A percentile compares a stretch with the other conserved stretches of the same genome.
phyloP scores from a whole-genome alignment of 176 grass and related monocot species.

The Themeda triandra region DNA sequence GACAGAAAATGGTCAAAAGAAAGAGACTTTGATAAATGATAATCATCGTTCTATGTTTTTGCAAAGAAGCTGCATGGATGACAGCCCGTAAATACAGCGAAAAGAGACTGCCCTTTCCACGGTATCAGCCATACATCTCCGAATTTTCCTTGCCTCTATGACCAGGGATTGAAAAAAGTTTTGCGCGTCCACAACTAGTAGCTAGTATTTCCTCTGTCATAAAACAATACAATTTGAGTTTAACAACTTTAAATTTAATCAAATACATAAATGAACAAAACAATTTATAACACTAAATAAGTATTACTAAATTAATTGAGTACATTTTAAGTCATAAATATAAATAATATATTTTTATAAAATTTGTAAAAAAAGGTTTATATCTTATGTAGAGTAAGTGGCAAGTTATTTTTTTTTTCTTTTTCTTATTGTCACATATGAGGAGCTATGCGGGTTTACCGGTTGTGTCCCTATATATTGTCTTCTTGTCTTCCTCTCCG shows the following conservation, averaged over 20 bases:
- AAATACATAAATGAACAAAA: no score
- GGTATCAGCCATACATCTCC: neutral
- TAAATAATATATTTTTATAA: no score
- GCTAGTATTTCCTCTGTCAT: neutral
- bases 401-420: no score
- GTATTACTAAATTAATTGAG: no score
- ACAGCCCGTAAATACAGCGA: neutral
- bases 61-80: neutral
- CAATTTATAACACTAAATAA: no score
- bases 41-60: neutral
- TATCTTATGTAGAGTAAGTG: no score
- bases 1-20: neutral
- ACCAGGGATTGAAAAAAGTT: neutral
- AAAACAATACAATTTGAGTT: neutral
- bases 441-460: no score
- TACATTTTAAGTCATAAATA: no score
- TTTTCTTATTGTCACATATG: no score
- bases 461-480: no score
- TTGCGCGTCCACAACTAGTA: neutral
- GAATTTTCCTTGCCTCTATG: neutral
- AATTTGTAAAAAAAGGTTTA: no score
- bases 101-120: neutral
- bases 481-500: no score
- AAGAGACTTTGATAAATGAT: neutral
- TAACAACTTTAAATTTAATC: neutral